Percentiles rank a stretch among this genome's conserved stretches.
phyloP scores from a whole-genome alignment of 1,284 basidiomycete genomes.

The Pascua sp. region DNA sequence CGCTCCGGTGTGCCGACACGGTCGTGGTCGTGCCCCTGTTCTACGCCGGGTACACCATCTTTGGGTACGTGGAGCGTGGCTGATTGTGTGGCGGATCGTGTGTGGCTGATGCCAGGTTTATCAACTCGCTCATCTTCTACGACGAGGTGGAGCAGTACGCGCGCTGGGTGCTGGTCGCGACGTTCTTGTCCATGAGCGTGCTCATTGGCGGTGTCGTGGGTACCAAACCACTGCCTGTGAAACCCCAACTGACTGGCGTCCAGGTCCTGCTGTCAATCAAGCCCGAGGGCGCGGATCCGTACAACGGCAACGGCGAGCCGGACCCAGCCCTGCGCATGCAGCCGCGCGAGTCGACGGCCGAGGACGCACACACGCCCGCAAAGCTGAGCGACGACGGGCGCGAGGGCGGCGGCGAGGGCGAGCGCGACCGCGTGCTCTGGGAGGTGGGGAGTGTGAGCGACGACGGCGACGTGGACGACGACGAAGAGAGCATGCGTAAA shows the following conservation, averaged over 20 bases:
- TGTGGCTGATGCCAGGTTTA: slow-evolving; percentile 70
- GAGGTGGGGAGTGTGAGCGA: slow-evolving; percentile 39
- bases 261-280: slow-evolving; percentile 47
- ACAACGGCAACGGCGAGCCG: slow-evolving; percentile 11
- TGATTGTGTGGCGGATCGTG: slow-evolving; percentile 66
- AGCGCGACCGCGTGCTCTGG: slow-evolving; percentile 3
- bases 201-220: slow-evolving; percentile 78
- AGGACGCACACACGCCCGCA: neutral
- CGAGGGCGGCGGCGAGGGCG: slow-evolving; percentile 11
- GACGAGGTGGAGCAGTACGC: slow-evolving; percentile 75
- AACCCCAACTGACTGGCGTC: neutral
- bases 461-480: slow-evolving; percentile 30
- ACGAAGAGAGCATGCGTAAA: slow-evolving; percentile 22
- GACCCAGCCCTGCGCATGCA: slow-evolving; percentile 30
- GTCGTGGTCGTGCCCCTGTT: slow-evolving; percentile 71
- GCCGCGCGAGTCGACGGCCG: slow-evolving; percentile 14
- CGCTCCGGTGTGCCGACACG: slow-evolving; percentile 61
- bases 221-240: neutral
- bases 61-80: slow-evolving; percentile 59
- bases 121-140: slow-evolving; percentile 90
- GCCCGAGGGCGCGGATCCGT: slow-evolving; percentile 18
- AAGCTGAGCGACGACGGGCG: slow-evolving; percentile 6
- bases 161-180: slow-evolving; percentile 78
- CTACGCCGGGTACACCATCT: slow-evolving; percentile 63
- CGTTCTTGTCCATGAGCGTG: slow-evolving; percentile 75